These are phyloP conservation scores for Dichomitus squalens DNA, from an alignment of 1,284 basidiomycete species.

Conservation along the genomic window DNA sequence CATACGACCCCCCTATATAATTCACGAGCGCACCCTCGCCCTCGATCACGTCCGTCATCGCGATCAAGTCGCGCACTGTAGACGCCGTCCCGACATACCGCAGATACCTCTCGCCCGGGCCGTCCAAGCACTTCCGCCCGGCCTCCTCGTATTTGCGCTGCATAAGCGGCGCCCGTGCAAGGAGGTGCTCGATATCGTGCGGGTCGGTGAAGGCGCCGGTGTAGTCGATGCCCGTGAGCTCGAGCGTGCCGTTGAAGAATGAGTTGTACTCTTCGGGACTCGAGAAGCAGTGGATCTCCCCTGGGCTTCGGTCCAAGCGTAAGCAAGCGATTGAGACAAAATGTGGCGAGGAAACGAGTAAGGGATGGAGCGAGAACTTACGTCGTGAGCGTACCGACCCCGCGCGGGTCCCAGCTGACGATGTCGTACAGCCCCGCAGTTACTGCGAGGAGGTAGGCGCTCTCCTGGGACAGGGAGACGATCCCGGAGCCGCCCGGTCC, in stretches of 20 bases:
- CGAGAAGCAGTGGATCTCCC: conserved; percentile 14
- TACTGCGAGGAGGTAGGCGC: neutral
- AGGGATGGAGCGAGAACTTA: neutral
- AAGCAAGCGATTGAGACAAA: neutral
- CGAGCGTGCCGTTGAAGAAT: conserved; percentile 17
- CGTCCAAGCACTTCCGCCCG: neutral
- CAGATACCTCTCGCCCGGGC: neutral
- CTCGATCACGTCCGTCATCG: conserved; percentile 19
- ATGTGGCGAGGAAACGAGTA: too few relatives aligned
- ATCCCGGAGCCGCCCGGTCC: conserved; percentile 10
- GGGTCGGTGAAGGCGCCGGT: conserved; percentile 13
- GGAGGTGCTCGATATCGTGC: neutral
- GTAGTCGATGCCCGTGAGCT: conserved; percentile 6
- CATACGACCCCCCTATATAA: conserved; percentile 17
- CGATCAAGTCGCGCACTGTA: conserved; percentile 16
- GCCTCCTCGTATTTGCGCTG: conserved; percentile 12
- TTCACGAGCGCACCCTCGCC: conserved; percentile 14
- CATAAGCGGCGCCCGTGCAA: conserved; percentile 9
- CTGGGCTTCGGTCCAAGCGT: conserved; percentile 1
- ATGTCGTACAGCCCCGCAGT: conserved; percentile 10
- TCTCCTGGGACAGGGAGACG: neutral
- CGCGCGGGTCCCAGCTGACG: conserved; percentile 17
- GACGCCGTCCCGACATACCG: conserved; percentile 21
- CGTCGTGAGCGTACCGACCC: conserved; percentile 12
- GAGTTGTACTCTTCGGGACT: neutral